These are phyloP conservation scores for Yamadazyma atmosphaerica DNA, from an alignment of 1,139 yeast genomes.

Conservation along the genomic window DNA sequence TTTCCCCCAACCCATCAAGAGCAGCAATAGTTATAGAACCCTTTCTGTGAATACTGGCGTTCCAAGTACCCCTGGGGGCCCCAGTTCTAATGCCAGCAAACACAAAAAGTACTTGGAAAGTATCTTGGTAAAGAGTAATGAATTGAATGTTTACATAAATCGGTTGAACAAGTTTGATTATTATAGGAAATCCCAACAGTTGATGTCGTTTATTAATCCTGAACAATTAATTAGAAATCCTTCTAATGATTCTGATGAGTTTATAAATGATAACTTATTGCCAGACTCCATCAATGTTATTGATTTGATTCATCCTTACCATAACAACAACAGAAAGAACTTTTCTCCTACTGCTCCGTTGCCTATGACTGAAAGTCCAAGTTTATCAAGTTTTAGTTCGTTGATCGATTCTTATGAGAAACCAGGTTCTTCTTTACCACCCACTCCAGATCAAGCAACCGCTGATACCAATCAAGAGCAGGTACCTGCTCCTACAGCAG, in stretches of 20 bases:
- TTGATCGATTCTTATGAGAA: slow-evolving; percentile 20
- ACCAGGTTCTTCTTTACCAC: slow-evolving; percentile 6
- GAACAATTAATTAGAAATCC: slow-evolving; percentile 10
- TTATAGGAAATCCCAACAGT: slow-evolving; percentile 17
- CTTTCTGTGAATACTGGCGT: slow-evolving; percentile 6
- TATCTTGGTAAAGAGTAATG: slow-evolving; percentile 29
- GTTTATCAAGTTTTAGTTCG: slow-evolving; percentile 25
- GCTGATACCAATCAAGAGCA: not conserved
- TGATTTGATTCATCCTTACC: slow-evolving; percentile 14
- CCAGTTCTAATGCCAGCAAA: slow-evolving; percentile 3
- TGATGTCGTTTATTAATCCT: slow-evolving; percentile 16
- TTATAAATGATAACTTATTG: slow-evolving; percentile 22
- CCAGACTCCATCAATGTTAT: slow-evolving; percentile 27
- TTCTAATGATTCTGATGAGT: slow-evolving; percentile 14
- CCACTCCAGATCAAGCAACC: not conserved
- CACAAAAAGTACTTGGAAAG: slow-evolving; percentile 22
- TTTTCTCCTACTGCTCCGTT: slow-evolving; percentile 32
- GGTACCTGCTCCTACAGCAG: not conserved
- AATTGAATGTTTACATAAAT: slow-evolving; percentile 36
- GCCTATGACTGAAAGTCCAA: slow-evolving; percentile 20
- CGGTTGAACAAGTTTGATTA: slow-evolving; percentile 19
- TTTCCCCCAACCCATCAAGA: slow-evolving; percentile 38
- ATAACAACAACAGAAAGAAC: slow-evolving; percentile 12
- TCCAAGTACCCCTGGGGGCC: not conserved
- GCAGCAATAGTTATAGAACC: not conserved